phyloP scores from a whole-genome alignment of 129 eudicot species.

The Helianthus annuus region DNA sequence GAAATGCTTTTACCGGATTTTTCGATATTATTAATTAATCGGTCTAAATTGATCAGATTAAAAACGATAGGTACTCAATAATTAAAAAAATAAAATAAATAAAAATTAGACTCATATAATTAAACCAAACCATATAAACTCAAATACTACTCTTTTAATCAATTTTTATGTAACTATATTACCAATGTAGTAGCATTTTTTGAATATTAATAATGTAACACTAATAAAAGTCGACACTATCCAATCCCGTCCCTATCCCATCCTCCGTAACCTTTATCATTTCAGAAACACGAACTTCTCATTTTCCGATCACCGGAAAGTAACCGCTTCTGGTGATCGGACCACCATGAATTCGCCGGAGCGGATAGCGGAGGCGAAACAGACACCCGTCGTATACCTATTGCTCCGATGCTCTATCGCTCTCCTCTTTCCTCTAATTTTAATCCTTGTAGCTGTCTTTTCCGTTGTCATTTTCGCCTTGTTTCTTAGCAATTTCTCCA shows the following conservation, averaged over 20 bases:
- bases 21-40: too few species aligned
- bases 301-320: constrained; percentile 55
- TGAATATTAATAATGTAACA: constrained; percentile 7
- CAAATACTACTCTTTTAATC: too few species aligned
- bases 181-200: too few species aligned
- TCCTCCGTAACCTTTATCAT: constrained; percentile 19
- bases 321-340: constrained; percentile 52
- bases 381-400: constrained; percentile 9
- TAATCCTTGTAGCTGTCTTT: constrained; percentile 33
- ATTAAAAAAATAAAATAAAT: too few species aligned
- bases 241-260: not conserved
- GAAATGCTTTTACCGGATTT: too few species aligned
- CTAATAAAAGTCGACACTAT: constrained; percentile 17
- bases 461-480: constrained; percentile 44
- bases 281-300: constrained; percentile 10
- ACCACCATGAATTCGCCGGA: constrained; percentile 56
- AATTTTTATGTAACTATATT: too few species aligned
- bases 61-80: too few species aligned
- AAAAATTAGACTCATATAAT: too few species aligned
- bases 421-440: constrained; percentile 35
- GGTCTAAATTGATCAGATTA: too few species aligned
- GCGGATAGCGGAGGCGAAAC: constrained; percentile 23
- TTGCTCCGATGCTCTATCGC: constrained; percentile 38
- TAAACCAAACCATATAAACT: too few species aligned
- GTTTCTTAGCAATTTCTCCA: constrained; percentile 49